Evolutionary conservation across 331 rosid species (phyloP).

Genomic region (Malus hybrid): DNA sequence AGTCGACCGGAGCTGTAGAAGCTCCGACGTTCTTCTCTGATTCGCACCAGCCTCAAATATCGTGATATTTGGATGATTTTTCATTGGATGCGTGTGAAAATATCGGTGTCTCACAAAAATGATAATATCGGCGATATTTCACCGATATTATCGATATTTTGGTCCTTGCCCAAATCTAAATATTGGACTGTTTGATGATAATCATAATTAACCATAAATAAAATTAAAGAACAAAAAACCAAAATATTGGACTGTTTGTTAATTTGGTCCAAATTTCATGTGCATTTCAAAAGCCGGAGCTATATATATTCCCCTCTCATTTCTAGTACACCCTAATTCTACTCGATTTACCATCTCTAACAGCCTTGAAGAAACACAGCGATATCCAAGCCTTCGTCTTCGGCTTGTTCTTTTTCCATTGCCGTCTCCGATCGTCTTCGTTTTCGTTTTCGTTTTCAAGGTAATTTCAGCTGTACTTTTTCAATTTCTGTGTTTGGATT

Average conservation of each 20-base stretch:
- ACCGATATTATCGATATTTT: too few species aligned
- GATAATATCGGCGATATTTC: too few species aligned
- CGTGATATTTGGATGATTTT: too few species aligned
- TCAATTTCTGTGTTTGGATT: not conserved
- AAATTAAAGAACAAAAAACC: too few species aligned
- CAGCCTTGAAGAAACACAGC: not conserved
- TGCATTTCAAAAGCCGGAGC: constrained; percentile 11
- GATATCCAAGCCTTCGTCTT: constrained; percentile 24
- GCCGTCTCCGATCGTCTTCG: constrained; percentile 1
- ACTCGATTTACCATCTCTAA: not conserved
- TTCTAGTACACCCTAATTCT: not conserved
- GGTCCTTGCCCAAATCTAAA: too few species aligned
- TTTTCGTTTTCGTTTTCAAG: not conserved
- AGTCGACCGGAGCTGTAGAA: too few species aligned
- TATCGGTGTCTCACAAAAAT: too few species aligned
- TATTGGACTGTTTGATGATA: too few species aligned
- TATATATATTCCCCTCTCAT: not conserved
- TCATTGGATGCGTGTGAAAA: too few species aligned
- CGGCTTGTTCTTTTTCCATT: constrained; percentile 14
- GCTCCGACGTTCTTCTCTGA: too few species aligned
- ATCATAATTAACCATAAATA: too few species aligned
- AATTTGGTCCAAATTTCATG: constrained; percentile 28
- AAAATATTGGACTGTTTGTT: not conserved
- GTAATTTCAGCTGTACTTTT: constrained; percentile 9
- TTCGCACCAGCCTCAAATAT: too few species aligned